Percentiles rank a stretch among this genome's conserved stretches.
phyloP scores from a whole-genome alignment of 768 basidiomycete species.

The Mycena alexandri region DNA sequence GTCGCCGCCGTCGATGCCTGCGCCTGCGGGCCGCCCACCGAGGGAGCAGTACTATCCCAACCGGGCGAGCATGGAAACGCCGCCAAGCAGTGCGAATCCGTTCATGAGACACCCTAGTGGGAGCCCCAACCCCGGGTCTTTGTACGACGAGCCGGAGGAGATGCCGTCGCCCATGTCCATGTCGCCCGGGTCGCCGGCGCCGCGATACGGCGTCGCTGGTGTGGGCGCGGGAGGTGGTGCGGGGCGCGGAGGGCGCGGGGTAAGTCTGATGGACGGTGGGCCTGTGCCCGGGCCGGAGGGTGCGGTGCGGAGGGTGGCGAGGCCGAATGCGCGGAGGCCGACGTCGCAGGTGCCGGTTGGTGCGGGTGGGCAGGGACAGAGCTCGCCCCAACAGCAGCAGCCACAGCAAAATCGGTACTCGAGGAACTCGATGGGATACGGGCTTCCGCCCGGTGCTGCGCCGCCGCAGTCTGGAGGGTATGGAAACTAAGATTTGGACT shows the following conservation, averaged over 20 bases:
- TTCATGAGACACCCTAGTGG: conserved; percentile 24
- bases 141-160: conserved; percentile 53
- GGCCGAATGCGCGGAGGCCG: conserved; percentile 69
- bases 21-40: conserved; percentile 32
- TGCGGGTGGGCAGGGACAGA: conserved; percentile 31
- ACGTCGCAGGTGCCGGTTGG: conserved; percentile 64
- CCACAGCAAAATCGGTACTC: conserved; percentile 77
- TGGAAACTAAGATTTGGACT: conserved; percentile 5
- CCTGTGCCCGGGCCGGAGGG: conserved; percentile 85
- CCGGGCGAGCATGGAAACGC: conserved; percentile 46
- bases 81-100: conserved; percentile 32
- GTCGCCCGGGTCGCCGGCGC: conserved; percentile 36
- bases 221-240: conserved; percentile 49
- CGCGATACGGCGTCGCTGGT: conserved; percentile 35
- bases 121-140: conserved; percentile 46
- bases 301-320: conserved; percentile 78
- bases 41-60: conserved; percentile 14
- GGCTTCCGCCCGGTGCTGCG: conserved; percentile 82
- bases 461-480: conserved; percentile 59
- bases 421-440: conserved; percentile 63
- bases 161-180: conserved; percentile 46
- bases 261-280: conserved; percentile 86
- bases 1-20: conserved; percentile 31
- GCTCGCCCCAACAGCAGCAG: conserved; percentile 4
- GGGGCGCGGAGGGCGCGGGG: conserved; percentile 63